Evolutionary conservation across 495 filamentous ascomycete genomes (phyloP).

Genomic region (Aspergillus campestris): DNA sequence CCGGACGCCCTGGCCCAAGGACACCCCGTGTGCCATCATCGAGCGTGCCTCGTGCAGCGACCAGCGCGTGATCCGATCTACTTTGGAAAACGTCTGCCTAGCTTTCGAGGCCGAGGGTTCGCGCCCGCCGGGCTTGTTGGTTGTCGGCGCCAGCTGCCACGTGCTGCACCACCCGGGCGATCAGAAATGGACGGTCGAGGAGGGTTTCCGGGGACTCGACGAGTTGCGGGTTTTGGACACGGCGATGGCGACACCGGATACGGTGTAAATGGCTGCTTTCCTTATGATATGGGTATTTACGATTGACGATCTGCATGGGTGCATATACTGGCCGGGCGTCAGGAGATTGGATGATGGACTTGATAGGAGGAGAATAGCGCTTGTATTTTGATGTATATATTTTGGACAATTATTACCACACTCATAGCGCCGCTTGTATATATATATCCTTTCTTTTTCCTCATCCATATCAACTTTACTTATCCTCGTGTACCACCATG

Average conservation of each 20-base stretch:
- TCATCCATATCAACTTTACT: too few species aligned
- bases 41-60: slow-evolving; percentile 93
- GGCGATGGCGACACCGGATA: slow-evolving; percentile 6
- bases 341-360: too few species aligned
- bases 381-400: too few species aligned
- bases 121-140: slow-evolving; percentile 80
- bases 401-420: too few species aligned
- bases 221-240: slow-evolving; percentile 24
- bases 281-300: background rate
- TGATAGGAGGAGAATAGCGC: too few species aligned
- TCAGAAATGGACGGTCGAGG: slow-evolving; percentile 80
- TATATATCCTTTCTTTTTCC: too few species aligned
- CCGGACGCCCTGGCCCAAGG: slow-evolving; percentile 35
- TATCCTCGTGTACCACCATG: too few species aligned
- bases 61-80: slow-evolving; percentile 85
- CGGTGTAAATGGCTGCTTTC: slow-evolving; percentile 1
- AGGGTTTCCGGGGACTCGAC: slow-evolving; percentile 68
- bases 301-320: background rate
- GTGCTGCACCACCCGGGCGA: slow-evolving; percentile 49
- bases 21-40: slow-evolving; percentile 82
- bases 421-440: too few species aligned
- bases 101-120: slow-evolving; percentile 88
- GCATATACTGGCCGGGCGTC: too few species aligned
- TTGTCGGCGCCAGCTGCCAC: slow-evolving; percentile 80
- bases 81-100: slow-evolving; percentile 63